Conservation (phyloP, 2,329 filamentous ascomycete genomes). For the Anisogramma anomala region DNA sequence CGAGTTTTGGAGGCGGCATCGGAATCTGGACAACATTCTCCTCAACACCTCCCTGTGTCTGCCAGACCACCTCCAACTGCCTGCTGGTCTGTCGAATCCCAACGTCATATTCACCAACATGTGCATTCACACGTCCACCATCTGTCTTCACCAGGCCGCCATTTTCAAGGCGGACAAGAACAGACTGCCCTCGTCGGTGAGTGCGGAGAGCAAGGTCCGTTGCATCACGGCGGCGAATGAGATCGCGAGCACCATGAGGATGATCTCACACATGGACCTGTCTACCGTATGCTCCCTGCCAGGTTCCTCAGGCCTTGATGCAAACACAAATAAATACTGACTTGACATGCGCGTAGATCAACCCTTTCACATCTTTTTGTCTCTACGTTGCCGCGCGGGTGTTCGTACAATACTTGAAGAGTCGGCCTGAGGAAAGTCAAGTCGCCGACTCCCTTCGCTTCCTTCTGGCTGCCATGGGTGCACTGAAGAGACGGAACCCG, state of each 20-base stretch:
- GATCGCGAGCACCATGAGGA: slow-evolving; percentile 89
- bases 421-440: slow-evolving; percentile 71
- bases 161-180: slow-evolving; percentile 96
- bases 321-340: slow-evolving; percentile 14
- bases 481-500: slow-evolving; percentile 75
- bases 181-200: slow-evolving; percentile 61
- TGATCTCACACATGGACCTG: slow-evolving; percentile 83
- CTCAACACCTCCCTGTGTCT: slow-evolving; percentile 76
- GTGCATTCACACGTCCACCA: slow-evolving; percentile 91
- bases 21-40: slow-evolving; percentile 78
- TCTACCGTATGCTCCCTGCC: slow-evolving; percentile 49
- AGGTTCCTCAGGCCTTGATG: background rate
- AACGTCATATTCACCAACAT: slow-evolving; percentile 93
- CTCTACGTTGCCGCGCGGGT: slow-evolving; percentile 92
- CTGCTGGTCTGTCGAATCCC: slow-evolving; percentile 60
- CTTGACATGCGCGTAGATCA: slow-evolving; percentile 51
- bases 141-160: slow-evolving; percentile 94
- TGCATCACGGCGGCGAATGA: slow-evolving; percentile 91
- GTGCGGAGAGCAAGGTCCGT: slow-evolving; percentile 80
- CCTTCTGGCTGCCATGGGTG: slow-evolving; percentile 79
- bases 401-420: slow-evolving; percentile 94
- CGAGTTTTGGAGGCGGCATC: slow-evolving; percentile 90
- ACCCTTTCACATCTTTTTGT: slow-evolving; percentile 90
- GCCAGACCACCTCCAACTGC: slow-evolving; percentile 70
- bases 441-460: slow-evolving; percentile 78